These are phyloP conservation scores for Trametes cingulata DNA, from an alignment of 768 basidiomycete species.

Conservation along the genomic window DNA sequence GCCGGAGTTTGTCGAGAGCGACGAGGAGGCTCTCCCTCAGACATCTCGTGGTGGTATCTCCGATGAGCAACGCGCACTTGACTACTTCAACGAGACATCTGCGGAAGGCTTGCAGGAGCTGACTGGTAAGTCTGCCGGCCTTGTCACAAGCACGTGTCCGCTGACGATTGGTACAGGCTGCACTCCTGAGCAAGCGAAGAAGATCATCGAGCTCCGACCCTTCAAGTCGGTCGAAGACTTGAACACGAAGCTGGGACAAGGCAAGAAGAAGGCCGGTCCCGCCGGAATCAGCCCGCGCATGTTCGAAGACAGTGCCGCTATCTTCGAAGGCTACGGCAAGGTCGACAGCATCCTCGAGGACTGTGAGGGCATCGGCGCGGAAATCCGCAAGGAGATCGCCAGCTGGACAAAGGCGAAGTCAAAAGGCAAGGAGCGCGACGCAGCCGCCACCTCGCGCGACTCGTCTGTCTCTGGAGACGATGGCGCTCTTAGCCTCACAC, in stretches of 20 bases:
- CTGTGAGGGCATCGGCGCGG: conserved; percentile 83
- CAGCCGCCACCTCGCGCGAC: conserved; percentile 35
- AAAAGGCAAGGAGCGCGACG: conserved; percentile 36
- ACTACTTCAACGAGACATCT: conserved; percentile 67
- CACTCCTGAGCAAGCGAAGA: conserved; percentile 74
- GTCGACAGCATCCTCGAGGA: conserved; percentile 88
- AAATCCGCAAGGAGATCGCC: conserved; percentile 71
- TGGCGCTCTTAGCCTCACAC: conserved; percentile 60
- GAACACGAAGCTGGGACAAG: conserved; percentile 72
- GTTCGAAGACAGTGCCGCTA: conserved; percentile 86
- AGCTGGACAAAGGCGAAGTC: conserved; percentile 57
- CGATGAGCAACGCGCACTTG: conserved; percentile 53
- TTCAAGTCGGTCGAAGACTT: conserved; percentile 78
- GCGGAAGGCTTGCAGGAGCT: conserved; percentile 70
- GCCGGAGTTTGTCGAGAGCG: conserved; percentile 50
- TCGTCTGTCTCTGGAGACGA: conserved; percentile 43
- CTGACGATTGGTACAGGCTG: conserved; percentile 54
- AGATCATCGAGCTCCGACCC: conserved; percentile 77
- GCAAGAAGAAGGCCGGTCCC: conserved; percentile 83
- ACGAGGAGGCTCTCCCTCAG: conserved; percentile 35
- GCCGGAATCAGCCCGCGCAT: conserved; percentile 84
- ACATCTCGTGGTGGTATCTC: conserved; percentile 28
- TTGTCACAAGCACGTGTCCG: background rate
- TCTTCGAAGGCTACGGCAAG: conserved; percentile 81
- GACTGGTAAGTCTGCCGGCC: conserved; percentile 52